Evolutionary conservation across 2,329 filamentous ascomycete genomes (phyloP).

Genomic region (Beauveria sp.): DNA sequence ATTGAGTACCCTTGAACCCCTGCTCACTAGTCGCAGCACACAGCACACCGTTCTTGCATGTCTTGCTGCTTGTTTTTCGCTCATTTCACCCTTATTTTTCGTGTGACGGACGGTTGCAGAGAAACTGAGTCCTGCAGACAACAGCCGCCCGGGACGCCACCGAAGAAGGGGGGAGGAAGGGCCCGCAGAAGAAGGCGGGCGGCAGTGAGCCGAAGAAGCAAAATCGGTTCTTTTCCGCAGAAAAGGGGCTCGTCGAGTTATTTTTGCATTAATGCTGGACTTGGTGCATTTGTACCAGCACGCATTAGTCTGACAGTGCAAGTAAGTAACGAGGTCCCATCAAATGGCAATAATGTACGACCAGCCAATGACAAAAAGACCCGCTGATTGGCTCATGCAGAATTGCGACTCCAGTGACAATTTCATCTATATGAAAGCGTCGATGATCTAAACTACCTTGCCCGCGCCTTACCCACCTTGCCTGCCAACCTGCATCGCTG

Average conservation of each 20-base stretch:
- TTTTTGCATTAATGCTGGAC: background rate
- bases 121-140: background rate
- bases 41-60: conserved; percentile 3
- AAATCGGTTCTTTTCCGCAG: background rate
- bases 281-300: too few species aligned
- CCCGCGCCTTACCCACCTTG: background rate
- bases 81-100: background rate
- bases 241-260: background rate
- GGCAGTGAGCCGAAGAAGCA: conserved; percentile 5
- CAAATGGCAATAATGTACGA: background rate
- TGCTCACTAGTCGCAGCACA: background rate
- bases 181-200: background rate
- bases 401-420: background rate
- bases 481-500: background rate
- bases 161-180: background rate
- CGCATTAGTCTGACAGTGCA: background rate
- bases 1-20: background rate
- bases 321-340: background rate
- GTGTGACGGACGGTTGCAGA: background rate
- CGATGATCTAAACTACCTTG: background rate
- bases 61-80: conserved; percentile 1
- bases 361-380: background rate
- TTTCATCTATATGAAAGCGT: background rate
- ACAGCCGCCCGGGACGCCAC: background rate
- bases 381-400: background rate